phyloP scores from a whole-genome alignment of 495 filamentous ascomycete genomes.

The Aspergillus bridgeri region DNA sequence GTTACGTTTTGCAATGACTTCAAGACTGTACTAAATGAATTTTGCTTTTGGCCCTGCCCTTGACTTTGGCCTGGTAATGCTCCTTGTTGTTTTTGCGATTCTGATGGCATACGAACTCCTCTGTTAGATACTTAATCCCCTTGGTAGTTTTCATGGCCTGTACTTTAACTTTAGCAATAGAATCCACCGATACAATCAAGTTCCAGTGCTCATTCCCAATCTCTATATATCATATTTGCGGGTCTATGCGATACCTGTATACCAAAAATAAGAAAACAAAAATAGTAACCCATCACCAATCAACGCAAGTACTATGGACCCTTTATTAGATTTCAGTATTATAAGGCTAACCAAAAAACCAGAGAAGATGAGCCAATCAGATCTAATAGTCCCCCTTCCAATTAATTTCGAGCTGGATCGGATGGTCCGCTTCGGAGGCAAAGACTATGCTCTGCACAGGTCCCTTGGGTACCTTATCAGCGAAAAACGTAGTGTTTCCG shows the following conservation, averaged over 20 bases:
- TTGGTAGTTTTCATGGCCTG: conserved; percentile 10
- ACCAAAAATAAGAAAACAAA: background rate
- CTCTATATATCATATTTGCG: background rate
- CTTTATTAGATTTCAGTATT: background rate
- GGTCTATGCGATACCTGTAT: background rate
- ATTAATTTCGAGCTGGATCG: conserved; percentile 36
- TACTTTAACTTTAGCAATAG: conserved; percentile 18
- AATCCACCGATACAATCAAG: conserved; percentile 5
- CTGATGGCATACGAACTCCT: background rate
- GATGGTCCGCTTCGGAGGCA: conserved; percentile 31
- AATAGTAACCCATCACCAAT: background rate
- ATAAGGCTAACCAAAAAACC: background rate
- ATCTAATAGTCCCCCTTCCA: conserved; percentile 23
- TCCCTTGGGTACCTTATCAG: conserved; percentile 55
- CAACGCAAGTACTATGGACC: background rate
- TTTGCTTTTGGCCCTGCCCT: background rate
- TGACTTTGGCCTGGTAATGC: background rate
- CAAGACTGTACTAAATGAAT: conserved; percentile 8
- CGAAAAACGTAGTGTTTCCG: conserved; percentile 54
- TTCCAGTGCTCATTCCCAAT: background rate
- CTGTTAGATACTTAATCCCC: conserved; percentile 4
- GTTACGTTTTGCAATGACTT: conserved; percentile 6
- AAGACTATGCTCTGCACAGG: conserved; percentile 37
- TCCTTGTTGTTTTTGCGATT: background rate
- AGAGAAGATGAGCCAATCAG: background rate